phyloP scores from a whole-genome alignment of 2,329 filamentous ascomycete species.

The Escovopsis weberi region DNA sequence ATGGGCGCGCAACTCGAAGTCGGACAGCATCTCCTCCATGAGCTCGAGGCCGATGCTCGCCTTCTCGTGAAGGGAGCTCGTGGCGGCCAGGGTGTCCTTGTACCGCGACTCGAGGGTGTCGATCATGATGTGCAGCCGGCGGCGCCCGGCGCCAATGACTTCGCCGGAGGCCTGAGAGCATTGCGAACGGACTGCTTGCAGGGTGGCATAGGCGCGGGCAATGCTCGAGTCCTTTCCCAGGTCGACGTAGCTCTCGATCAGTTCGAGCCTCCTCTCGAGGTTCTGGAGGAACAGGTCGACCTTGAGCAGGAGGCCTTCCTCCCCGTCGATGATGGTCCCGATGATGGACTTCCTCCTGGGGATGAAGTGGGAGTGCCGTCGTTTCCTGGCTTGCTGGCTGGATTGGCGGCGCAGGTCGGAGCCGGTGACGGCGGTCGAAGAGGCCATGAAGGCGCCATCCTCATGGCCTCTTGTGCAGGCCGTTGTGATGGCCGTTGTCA shows the following conservation, averaged over 20 bases:
- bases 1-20: conserved; percentile 71
- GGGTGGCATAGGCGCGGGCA: conserved; percentile 67
- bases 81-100: conserved; percentile 68
- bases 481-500: conserved; percentile 24
- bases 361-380: conserved; percentile 43
- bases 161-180: conserved; percentile 86
- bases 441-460: conserved; percentile 12
- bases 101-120: conserved; percentile 84
- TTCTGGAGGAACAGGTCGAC: conserved; percentile 74
- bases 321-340: conserved; percentile 45
- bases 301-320: conserved; percentile 46
- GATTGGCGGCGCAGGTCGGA: conserved; percentile 19
- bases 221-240: conserved; percentile 72
- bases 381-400: conserved; percentile 22
- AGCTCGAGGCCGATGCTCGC: conserved; percentile 74
- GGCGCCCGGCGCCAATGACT: conserved; percentile 72
- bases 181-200: conserved; percentile 73
- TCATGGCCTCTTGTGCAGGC: conserved; percentile 20
- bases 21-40: conserved; percentile 70
- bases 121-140: conserved; percentile 75
- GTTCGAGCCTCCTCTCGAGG: conserved; percentile 72
- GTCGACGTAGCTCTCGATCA: conserved; percentile 78
- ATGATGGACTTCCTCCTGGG: conserved; percentile 45
- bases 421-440: conserved; percentile 25
- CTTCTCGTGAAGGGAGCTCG: conserved; percentile 83